Base-by-base conservation (phyloP, 139 green algal genomes). In the Haematococcus lacustris region DNA sequence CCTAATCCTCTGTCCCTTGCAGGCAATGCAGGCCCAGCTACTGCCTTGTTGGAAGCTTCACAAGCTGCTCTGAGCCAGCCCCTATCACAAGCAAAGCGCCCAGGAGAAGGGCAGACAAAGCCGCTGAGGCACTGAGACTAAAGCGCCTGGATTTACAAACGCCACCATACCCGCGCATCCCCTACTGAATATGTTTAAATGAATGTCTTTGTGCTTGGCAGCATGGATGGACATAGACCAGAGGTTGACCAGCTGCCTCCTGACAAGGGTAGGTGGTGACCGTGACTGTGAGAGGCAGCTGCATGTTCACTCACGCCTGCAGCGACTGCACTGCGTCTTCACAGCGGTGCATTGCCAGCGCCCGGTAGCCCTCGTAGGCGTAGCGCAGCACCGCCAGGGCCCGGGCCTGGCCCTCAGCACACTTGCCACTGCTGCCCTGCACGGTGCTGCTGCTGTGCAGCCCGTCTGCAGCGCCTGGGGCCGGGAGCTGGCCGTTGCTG, bases 261-360 rank as follows among this genome's bases (percentile, higher is more conserved):
- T 13, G 13, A 57, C 47, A n/a, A 21, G 13, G 21, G 47, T 57
- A 21, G 21, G 17, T 57, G 21, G 21, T 21, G 21, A n/a, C 47
- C 13, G 17, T n/a, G 47, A n/a, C 26, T 35, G 23, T 68, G 26
- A 68, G 4, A 40, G 62, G 37, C 37, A 39, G n/a, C n/a, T n/a
- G n/a, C n/a, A n/a, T n/a, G n/a, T n/a, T 34, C 2, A 66, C 72
- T 66, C 25, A 78, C 73, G 21, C 39, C 2, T 30, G 5, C 25
- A 97, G 87, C 1, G 80, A 81, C 26, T 82, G 77, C 1, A 95
- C 34, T 0, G 92, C 93, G 33, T 94, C 92, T 38, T 87, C 40
- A 68, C 84, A 91, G 35, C 82, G 78, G 78, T 91, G 96, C 76
- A 89, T 88, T 65, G 83, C 87, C 39, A 93, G 78, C 38, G 87